Evolutionary conservation across 2,329 filamentous ascomycete species (phyloP), one percentile per base, ranked within the genome.

Genomic region (Grosmannia clavigera): DNA sequence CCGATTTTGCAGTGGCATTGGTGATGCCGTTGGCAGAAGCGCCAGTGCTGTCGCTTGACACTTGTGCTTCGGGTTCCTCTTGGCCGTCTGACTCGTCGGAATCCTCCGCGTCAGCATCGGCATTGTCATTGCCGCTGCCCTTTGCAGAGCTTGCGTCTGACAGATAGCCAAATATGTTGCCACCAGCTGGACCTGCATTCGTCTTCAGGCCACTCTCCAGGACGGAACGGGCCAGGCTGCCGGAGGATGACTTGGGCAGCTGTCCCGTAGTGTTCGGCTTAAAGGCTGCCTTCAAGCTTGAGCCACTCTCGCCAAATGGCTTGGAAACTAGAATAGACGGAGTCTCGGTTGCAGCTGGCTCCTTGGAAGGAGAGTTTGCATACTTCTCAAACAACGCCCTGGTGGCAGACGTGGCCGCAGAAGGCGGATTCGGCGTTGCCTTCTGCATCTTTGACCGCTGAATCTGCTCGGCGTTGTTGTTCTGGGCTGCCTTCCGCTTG

Each of bases 161-260:
- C 9, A 85, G 74, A 64, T 84, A 80, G 29, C 77, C 78, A 66
- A 86, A 86, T 57, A 84, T 83, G 66, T 85, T 83, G 67, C 83
- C 84, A 16, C 22, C 33, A 54, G 35, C 58, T 31, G 43, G 65
- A n/a, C 46, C 58, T 1, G 65, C 14, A 19, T 55, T 62, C 10
- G 64, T 46, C 59, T 68, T 68, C 25, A 65, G 58, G 19, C 63
- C 65, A 11, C 56, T 61, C 35, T 73, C 71, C 61, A 79, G 71
- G 12, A 78, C 74, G 0, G 77, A 78, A 31, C 73, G 72, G 33
- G 75, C 71, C 31, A 76, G 66, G 40, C 69, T 71, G 50, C 71
- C 16, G 31, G 46, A 38, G 2, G 57, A 64, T 6, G 71, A 64
- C 66, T 74, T 73, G 27, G 71, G 62, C 62, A 56, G 59, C 52